Percentiles rank a stretch among this genome's conserved stretches.
Conservation (phyloP, 768 basidiomycete genomes). For the Lentinula raphanica region DNA sequence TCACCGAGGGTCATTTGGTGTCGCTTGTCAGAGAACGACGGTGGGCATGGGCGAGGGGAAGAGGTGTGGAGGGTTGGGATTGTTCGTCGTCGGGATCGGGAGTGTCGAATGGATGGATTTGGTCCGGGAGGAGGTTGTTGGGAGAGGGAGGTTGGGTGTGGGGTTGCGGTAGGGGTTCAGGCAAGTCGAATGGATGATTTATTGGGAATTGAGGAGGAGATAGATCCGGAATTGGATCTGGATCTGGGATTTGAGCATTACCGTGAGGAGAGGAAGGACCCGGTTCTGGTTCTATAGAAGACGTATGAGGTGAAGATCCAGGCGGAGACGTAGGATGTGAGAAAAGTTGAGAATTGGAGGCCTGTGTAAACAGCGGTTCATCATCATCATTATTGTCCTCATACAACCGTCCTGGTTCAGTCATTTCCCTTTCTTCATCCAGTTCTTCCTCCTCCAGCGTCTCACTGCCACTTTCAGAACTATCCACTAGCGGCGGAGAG, state of each 20-base stretch:
- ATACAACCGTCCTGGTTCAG: background rate
- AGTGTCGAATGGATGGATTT: background rate
- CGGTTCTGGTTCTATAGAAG: background rate
- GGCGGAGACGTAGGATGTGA: background rate
- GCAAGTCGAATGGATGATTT: background rate
- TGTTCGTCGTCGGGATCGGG: background rate
- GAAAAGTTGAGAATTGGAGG: background rate
- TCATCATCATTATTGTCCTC: background rate
- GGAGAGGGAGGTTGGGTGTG: background rate
- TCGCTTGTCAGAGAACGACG: too few relatives aligned
- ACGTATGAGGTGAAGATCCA: background rate
- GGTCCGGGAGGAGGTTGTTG: background rate
- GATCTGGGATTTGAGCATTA: background rate
- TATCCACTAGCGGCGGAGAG: too few relatives aligned
- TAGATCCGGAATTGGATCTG: background rate
- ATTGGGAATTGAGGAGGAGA: background rate
- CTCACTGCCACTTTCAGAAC: background rate
- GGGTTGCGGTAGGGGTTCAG: background rate
- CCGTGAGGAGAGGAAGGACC: background rate
- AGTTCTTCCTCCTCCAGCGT: background rate
- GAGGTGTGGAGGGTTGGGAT: background rate
- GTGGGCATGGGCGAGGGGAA: too few relatives aligned
- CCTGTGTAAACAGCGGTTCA: constrained; percentile 3
- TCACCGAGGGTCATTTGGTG: background rate
- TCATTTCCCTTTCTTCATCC: background rate